Evolutionary conservation across 257 asterid species (phyloP).

Genomic region (Parsonsia alboflavescens): DNA sequence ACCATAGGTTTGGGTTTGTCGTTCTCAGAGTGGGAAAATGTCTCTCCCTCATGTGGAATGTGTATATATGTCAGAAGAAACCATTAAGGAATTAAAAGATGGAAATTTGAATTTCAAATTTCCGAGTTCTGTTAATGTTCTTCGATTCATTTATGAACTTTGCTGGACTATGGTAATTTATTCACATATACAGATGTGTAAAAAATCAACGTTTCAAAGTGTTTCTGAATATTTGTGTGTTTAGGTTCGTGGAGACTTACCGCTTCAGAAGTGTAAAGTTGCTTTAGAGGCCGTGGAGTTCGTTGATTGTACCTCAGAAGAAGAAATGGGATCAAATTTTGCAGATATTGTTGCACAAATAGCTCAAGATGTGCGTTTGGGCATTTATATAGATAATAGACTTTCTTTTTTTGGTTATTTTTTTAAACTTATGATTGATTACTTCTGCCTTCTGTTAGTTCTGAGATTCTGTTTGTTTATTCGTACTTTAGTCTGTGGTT

Average conservation of each 20-base stretch:
- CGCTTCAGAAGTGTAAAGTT: slow-evolving; percentile 73
- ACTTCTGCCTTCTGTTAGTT: not conserved
- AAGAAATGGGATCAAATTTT: slow-evolving; percentile 81
- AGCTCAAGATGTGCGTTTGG: slow-evolving; percentile 86
- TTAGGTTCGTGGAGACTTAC: slow-evolving; percentile 93
- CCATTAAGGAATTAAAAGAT: slow-evolving; percentile 62
- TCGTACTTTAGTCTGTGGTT: not conserved
- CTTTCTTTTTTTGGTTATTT: not conserved
- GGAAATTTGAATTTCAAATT: slow-evolving; percentile 62
- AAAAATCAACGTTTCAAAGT: not conserved
- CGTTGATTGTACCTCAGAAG: slow-evolving; percentile 58
- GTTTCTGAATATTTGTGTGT: slow-evolving; percentile 7
- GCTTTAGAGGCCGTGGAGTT: slow-evolving; percentile 91
- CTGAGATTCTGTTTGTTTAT: not conserved
- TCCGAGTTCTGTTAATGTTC: slow-evolving; percentile 51
- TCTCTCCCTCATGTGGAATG: slow-evolving; percentile 65
- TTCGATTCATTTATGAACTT: slow-evolving; percentile 82
- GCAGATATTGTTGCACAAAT: slow-evolving; percentile 92
- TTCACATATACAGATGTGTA: not conserved
- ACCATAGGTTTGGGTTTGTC: slow-evolving; percentile 5
- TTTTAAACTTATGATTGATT: not conserved
- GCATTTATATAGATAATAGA: slow-evolving; percentile 3
- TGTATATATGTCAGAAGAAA: slow-evolving; percentile 56
- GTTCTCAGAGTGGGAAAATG: slow-evolving; percentile 32
- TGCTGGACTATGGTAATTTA: slow-evolving; percentile 59